Evolutionary conservation across 2,329 filamentous ascomycete species (phyloP), one percentile per base, ranked within the genome.

Genomic region (Ceratocystis ficicola): DNA sequence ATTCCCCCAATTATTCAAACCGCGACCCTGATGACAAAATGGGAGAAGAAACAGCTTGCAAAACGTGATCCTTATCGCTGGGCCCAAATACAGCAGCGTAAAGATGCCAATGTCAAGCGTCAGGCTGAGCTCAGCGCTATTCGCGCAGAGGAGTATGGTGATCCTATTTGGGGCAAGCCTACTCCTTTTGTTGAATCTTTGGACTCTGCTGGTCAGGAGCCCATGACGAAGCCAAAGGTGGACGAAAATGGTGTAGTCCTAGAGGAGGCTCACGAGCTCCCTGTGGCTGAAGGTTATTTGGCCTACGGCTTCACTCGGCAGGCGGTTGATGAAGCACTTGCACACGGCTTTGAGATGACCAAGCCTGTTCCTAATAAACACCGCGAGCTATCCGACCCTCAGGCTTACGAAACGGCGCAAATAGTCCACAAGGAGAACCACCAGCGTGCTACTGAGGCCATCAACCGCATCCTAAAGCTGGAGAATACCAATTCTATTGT

Each of bases 141-240:
- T 73, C 85, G 89, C 67, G 79, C 83, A 67, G 80, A 80, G 60
- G 80, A 80, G 59, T 80, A 87, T 70, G 93, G 93, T 63, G 84
- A 95, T 74, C 89, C 91, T 0, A 80, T 99, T 69, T 83, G 86
- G 71, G 94, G 93, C 72, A 80, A 86, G 68, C 76, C 82, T 46
- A 96, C 94, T 17, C 83, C 91, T 36, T 96, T 96, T 73, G 78
- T 96, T 71, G 82, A 90, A 76, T 92, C 90, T 2, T 86, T 96
- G 71, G 87, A 90, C 72, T 83, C 81, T 8, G 86, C 81, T 25
- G 81, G 81, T 64, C 81, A 83, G 70, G 74, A 72, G 1, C 59
- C 74, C 3, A 59, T 72, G 2, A 77, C 76, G 32, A 70, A 71
- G 46, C 73, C 77, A 30, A 69, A 70, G 1, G 70, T 73, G 36